Base-by-base conservation (phyloP, 345 rosid species). In the Heritiera littoralis region DNA sequence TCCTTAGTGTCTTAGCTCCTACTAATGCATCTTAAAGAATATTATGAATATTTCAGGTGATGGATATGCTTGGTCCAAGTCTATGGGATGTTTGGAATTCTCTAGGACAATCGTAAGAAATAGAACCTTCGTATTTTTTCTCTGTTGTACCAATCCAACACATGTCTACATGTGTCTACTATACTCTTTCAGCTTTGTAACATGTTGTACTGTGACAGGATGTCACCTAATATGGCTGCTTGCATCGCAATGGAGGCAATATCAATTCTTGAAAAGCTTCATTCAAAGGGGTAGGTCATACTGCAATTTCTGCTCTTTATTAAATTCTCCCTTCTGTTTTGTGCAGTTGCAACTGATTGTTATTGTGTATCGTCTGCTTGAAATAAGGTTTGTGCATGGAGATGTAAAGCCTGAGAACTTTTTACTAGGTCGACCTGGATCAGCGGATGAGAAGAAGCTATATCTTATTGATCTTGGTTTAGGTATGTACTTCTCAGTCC, bases 11-110 rank as follows among this genome's bases (percentile, higher is more conserved):
- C 55, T 9, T 49, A 30, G 41, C 48, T 77, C 32, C 9, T 23
- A 72, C 41, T 54, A 40, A 20, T 55, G 13, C 74, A 9, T 67
- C 32, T 72, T 45, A 61, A 30, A 66, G 66, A 65, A 45, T 3
- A n/a, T 23, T 46, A 70, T 78, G 77, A 77, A 77, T 61, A 70
- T 87, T 86, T 84, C 87, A 96, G 99, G 97, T 92, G 71, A 96
- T 96, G 99, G 99, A 96, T 86, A 92, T 94, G 84, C 92, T 96
- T 78, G 99, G 98, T 48, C 99, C 98, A 51, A 96, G 99, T 84
- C 90, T 94, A 46, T 96, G 99, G 98, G 99, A 96, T 86, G 93
- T 96, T 56, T 96, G 99, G 99, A 96, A 92, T 80, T 86, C 92
- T 64, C 75, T 82, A 45, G 91, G 90, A 69, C 96, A 92, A 81